Evolutionary conservation across 73 alveolate species (phyloP).

Genomic region (Symbiodinium natans): DNA sequence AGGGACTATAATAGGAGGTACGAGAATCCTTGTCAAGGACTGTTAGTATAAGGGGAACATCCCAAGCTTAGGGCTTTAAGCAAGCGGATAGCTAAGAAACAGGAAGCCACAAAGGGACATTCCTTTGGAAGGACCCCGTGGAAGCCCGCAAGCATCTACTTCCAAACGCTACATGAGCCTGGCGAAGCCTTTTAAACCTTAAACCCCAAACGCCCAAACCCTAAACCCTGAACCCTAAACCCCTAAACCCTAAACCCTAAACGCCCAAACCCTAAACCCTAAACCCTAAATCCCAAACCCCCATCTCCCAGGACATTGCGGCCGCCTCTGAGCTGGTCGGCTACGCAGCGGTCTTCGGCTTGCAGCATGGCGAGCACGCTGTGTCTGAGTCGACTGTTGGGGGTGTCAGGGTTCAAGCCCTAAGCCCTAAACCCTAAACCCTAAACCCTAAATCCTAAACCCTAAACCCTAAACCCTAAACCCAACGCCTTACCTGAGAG

Average conservation of each 20-base stretch:
- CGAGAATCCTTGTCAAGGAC: too few species aligned
- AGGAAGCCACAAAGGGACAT: too few species aligned
- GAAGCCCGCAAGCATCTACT: not conserved
- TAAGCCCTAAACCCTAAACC: not conserved
- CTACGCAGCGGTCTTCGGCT: constrained; percentile 60
- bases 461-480: too few species aligned
- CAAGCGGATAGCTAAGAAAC: too few species aligned
- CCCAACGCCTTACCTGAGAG: too few species aligned
- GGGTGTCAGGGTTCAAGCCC: not conserved
- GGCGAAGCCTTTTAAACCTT: too few species aligned
- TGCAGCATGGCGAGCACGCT: not conserved
- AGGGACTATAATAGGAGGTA: too few species aligned
- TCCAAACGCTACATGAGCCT: not conserved
- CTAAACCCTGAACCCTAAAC: not conserved
- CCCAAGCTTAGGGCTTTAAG: too few species aligned
- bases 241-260: not conserved
- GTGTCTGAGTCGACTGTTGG: not conserved
- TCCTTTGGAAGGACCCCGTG: not conserved
- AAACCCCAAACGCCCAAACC: too few species aligned
- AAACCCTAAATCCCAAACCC: not conserved
- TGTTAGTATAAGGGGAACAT: too few species aligned
- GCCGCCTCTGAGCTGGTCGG: constrained; percentile 47
- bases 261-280: not conserved
- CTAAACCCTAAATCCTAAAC: too few species aligned
- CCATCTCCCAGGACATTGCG: not conserved